Percentiles rank a stretch among this genome's conserved stretches.
Conservation (phyloP, 805 yeast species). For the Suhomyces sp. region DNA sequence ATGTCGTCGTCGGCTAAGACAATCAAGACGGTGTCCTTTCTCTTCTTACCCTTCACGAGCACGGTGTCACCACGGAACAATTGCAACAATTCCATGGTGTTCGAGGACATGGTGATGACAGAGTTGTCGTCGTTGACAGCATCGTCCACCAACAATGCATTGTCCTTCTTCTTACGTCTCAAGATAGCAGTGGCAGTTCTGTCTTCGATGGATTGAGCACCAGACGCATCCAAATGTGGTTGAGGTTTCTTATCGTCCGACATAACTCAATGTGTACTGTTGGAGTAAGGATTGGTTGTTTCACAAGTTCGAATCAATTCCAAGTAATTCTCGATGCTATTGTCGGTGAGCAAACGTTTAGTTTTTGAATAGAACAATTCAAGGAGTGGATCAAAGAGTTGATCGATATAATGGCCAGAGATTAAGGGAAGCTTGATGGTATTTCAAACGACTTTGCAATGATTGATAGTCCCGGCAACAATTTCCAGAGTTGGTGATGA, state of each 20-base stretch:
- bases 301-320: too few species aligned
- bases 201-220: slow-evolving; percentile 56
- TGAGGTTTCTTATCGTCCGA: slow-evolving; percentile 30
- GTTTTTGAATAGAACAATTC: too few species aligned
- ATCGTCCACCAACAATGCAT: slow-evolving; percentile 92
- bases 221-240: slow-evolving; percentile 55
- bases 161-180: slow-evolving; percentile 96
- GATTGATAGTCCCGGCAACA: too few species aligned
- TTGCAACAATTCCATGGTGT: slow-evolving; percentile 92
- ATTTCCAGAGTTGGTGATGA: too few species aligned
- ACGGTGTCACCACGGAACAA: slow-evolving; percentile 98
- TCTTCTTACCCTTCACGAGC: slow-evolving; percentile 94
- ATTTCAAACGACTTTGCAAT: too few species aligned
- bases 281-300: too few species aligned
- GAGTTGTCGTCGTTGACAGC: slow-evolving; percentile 97
- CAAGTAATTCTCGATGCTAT: too few species aligned
- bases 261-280: too few species aligned
- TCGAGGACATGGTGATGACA: slow-evolving; percentile 89
- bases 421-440: too few species aligned
- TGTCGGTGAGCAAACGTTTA: too few species aligned
- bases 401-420: too few species aligned
- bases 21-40: slow-evolving; percentile 95
- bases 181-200: slow-evolving; percentile 95
- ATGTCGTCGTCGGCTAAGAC: slow-evolving; percentile 95
- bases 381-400: too few species aligned